These are phyloP conservation scores for Psilocybe sp. DNA, from an alignment of 768 basidiomycete genomes.

Conservation along the genomic window DNA sequence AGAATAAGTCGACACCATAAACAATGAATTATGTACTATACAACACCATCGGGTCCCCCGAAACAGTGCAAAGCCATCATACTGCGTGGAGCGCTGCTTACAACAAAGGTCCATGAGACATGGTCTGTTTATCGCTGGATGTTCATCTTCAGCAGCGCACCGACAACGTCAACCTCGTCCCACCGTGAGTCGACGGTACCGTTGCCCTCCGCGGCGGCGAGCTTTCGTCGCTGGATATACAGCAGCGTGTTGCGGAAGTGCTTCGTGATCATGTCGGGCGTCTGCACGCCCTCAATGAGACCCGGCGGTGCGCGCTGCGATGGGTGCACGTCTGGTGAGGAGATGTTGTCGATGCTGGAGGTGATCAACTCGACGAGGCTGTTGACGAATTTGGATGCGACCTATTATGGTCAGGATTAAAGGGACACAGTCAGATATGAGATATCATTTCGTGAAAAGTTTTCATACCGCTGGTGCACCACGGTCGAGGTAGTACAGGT, in stretches of 20 bases:
- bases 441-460: no score
- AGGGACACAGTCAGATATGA: no score
- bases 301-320: conserved; percentile 86
- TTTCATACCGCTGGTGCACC: conserved; percentile 81
- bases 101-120: no score
- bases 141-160: conserved; percentile 88
- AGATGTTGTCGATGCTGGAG: conserved; percentile 88
- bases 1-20: no score
- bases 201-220: conserved; percentile 37
- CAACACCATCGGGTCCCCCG: no score
- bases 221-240: conserved; percentile 80
- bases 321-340: conserved; percentile 84
- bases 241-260: conserved; percentile 91
- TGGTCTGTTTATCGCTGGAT: conserved; percentile 45
- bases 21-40: no score
- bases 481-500: conserved; percentile 93
- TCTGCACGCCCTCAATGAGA: conserved; percentile 87
- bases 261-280: conserved; percentile 88
- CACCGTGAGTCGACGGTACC: conserved; percentile 55
- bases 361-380: conserved; percentile 95
- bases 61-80: no score
- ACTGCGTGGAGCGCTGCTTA: no score
- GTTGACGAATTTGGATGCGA: conserved; percentile 95
- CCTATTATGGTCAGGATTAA: conserved; percentile 35
- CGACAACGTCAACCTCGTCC: conserved; percentile 86